These are phyloP conservation scores for Citrus medica DNA, from an alignment of 345 rosid species.

Conservation along the genomic window DNA sequence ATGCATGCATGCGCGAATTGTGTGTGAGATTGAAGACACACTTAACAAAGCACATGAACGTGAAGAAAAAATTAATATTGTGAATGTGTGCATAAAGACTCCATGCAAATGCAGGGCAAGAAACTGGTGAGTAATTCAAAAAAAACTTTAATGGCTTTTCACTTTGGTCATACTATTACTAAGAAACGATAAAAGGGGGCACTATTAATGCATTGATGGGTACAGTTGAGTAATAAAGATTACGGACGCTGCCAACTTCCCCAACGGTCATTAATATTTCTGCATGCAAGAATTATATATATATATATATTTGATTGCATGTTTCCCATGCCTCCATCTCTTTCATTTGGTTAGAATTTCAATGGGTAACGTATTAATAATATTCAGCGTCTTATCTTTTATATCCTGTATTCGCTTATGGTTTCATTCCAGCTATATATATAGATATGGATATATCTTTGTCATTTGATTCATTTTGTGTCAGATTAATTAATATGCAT, in stretches of 20 bases:
- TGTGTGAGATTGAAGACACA: not conserved
- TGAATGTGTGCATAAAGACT: not conserved
- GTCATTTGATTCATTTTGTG: too few species aligned
- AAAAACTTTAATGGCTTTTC: not conserved
- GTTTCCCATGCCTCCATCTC: too few species aligned
- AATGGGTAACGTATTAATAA: too few species aligned
- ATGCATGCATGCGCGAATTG: not conserved
- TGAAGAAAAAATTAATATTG: not conserved
- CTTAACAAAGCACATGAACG: not conserved
- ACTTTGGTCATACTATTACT: too few species aligned
- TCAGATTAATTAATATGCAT: too few species aligned
- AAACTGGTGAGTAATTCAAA: not conserved
- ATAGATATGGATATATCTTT: too few species aligned
- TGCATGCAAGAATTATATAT: not conserved
- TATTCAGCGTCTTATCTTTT: too few species aligned
- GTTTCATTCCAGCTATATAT: too few species aligned
- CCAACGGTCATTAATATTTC: constrained; percentile 37
- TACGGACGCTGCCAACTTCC: constrained; percentile 32
- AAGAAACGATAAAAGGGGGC: not conserved
- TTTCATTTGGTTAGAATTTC: too few species aligned
- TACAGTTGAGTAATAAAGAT: constrained; percentile 25
- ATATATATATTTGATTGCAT: too few species aligned
- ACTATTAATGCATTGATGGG: constrained; percentile 26
- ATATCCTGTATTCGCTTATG: too few species aligned
- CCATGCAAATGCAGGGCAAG: constrained; percentile 10